Conservation (phyloP, 805 yeast genomes). For the Grigorovia humatica region DNA sequence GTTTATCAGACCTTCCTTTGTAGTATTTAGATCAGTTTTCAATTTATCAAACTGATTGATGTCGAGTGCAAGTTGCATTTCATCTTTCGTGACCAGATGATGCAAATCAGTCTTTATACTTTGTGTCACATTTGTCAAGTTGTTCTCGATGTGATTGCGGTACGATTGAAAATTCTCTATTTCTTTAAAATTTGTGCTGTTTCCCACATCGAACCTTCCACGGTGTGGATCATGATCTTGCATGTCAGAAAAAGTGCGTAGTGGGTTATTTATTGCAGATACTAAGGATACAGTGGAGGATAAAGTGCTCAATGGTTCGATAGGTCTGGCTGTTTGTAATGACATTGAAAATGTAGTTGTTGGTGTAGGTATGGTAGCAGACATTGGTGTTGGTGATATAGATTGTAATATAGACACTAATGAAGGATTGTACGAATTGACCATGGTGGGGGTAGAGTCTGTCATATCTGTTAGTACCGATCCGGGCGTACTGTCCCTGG, state of each 20-base stretch:
- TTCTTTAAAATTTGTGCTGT: not conserved
- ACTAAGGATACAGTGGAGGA: not conserved
- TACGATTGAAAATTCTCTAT: constrained; percentile 9
- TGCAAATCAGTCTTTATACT: constrained; percentile 13
- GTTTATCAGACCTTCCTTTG: constrained; percentile 17
- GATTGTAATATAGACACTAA: not conserved
- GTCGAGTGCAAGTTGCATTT: constrained; percentile 15
- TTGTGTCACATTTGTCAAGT: constrained; percentile 16
- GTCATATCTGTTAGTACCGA: not conserved
- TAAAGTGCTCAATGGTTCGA: not conserved
- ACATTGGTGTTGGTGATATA: not conserved
- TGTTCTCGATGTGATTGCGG: constrained; percentile 15
- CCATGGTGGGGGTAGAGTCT: not conserved
- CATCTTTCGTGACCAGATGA: constrained; percentile 18
- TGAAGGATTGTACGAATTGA: not conserved
- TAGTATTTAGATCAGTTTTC: constrained; percentile 17
- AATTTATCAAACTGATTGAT: constrained; percentile 19
- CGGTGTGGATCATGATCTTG: not conserved
- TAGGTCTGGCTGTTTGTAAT: not conserved
- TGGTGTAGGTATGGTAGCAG: not conserved
- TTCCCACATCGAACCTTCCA: not conserved
- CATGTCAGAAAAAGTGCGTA: not conserved
- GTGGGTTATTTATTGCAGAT: not conserved
- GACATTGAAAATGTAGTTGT: not conserved
- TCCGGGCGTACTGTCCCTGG: not conserved